Percentiles rank a stretch among this genome's conserved stretches.
phyloP scores from a whole-genome alignment of 2,329 filamentous ascomycete genomes.

The Aspergillus thermomutatus region DNA sequence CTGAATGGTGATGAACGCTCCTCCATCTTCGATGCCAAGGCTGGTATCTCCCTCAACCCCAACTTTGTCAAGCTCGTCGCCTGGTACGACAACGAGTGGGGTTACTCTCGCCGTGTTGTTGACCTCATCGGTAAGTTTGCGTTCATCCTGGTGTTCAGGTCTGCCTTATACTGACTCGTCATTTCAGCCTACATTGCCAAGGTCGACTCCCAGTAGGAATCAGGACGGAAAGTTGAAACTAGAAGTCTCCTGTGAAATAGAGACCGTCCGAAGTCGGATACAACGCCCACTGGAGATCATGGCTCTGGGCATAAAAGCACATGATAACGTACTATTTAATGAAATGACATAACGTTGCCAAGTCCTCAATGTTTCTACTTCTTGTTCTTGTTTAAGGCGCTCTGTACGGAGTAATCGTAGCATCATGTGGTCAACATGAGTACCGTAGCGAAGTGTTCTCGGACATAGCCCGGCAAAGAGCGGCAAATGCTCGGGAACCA shows the following conservation, averaged over 20 bases:
- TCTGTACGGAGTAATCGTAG: neutral
- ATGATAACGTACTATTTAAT: constrained; percentile 29
- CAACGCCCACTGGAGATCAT: constrained; percentile 5
- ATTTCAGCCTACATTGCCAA: constrained; percentile 69
- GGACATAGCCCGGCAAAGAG: neutral
- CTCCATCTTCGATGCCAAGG: constrained; percentile 99
- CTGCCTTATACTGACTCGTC: constrained; percentile 21
- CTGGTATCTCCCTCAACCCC: constrained; percentile 95
- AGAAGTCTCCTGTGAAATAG: constrained; percentile 34
- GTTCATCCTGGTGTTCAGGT: neutral
- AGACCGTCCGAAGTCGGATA: constrained; percentile 9
- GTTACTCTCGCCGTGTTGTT: constrained; percentile 93
- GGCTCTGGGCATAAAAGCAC: constrained; percentile 18
- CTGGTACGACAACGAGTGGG: constrained; percentile 99
- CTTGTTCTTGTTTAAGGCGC: neutral
- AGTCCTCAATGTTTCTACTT: neutral
- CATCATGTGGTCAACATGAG: neutral
- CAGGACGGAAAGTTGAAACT: constrained; percentile 28
- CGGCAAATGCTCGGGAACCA: neutral
- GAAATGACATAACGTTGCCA: constrained; percentile 20
- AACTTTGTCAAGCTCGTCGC: constrained; percentile 98
- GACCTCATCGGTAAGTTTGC: constrained; percentile 59
- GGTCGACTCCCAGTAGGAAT: constrained; percentile 58
- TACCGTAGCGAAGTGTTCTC: neutral
- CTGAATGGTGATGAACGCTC: constrained; percentile 89